Evolutionary conservation across 1,284 basidiomycete genomes (phyloP), one percentile per base, ranked within the genome.

Genomic region (Trichosporon inkin): DNA sequence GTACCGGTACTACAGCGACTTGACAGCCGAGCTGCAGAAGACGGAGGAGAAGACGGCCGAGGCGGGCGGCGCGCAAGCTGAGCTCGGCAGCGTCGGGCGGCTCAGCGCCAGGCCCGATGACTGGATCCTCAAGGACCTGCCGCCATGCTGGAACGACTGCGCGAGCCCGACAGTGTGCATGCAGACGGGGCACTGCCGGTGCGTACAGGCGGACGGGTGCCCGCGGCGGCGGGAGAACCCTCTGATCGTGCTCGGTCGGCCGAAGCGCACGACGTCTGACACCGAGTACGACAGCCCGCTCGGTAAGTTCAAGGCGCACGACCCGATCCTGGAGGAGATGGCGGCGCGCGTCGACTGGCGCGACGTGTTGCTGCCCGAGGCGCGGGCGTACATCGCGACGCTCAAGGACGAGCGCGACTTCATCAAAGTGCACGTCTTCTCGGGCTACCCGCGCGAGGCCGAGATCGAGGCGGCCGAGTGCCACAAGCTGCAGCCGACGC

Each of bases 101-200:
- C 40, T 53, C 34, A 57, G 32, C 28, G 20, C 17, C 6, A 34
- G 51, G 22, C 72, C 75, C 0, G 56, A 71, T 58, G 62, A 70
- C 11, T 79, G 78, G 78, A 67, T 65, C 7, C 56, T 73, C n/a
- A 71, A 69, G 52, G 65, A 71, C 20, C 61, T 77, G 3, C 73
- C 72, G 6, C 61, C 74, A 10, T 79, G 78, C 65, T 76, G 73
- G 70, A 79, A 79, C 66, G 72, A 77, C 59, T 79, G 78, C 60
- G 62, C 66, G 52, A 70, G 68, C 47, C 78, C 78, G 13, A 68
- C 72, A 4, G 67, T 78, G 35, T 79, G 78, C 59, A 69, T 79
- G n/a, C 71, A 78, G 61, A 78, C 75, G 0, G 77, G 76, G 1
- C 62, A 69, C 34, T 79, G 78, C 61, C 72, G 75, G 32, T 79